Percentiles rank a stretch among this genome's conserved stretches.
Conservation (phyloP, 352 stramenopile species). For the Phytophthora citricola region DNA sequence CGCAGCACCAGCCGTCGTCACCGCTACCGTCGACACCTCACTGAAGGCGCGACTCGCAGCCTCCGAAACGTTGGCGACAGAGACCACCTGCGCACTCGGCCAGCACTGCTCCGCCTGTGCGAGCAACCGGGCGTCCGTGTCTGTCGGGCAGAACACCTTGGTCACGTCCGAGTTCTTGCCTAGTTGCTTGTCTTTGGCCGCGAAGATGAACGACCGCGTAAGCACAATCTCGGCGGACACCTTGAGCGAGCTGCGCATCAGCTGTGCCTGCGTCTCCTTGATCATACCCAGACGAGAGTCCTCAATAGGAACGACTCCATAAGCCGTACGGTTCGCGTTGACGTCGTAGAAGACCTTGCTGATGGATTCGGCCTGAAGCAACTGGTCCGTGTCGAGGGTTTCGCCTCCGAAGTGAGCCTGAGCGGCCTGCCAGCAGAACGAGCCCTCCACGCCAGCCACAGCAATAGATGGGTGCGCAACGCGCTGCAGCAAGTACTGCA, state of each 20-base stretch:
- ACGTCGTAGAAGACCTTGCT: slow-evolving; percentile 85
- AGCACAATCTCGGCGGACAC: slow-evolving; percentile 80
- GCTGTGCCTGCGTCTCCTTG: slow-evolving; percentile 85
- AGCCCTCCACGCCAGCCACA: slow-evolving; percentile 69
- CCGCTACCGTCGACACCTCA: slow-evolving; percentile 52
- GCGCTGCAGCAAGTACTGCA: slow-evolving; percentile 90
- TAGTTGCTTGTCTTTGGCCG: slow-evolving; percentile 52
- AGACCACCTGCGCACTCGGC: slow-evolving; percentile 73
- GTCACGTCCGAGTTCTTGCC: slow-evolving; percentile 60
- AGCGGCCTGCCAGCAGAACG: slow-evolving; percentile 79
- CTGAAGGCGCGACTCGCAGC: slow-evolving; percentile 50
- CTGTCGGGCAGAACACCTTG: slow-evolving; percentile 63
- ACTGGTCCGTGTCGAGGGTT: slow-evolving; percentile 49
- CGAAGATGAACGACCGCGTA: slow-evolving; percentile 75
- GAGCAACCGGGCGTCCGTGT: slow-evolving; percentile 61
- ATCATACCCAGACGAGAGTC: slow-evolving; percentile 86
- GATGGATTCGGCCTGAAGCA: slow-evolving; percentile 65
- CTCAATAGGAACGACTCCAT: slow-evolving; percentile 88
- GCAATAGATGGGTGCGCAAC: slow-evolving; percentile 82
- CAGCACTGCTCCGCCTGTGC: slow-evolving; percentile 75
- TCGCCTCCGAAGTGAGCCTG: slow-evolving; percentile 73
- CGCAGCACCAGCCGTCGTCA: slow-evolving; percentile 62
- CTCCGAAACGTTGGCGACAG: slow-evolving; percentile 69
- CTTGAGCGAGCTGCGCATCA: slow-evolving; percentile 78
- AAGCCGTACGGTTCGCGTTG: slow-evolving; percentile 81